Conservation (phyloP, 1,284 basidiomycete species). For the Ustilago trichophora region DNA sequence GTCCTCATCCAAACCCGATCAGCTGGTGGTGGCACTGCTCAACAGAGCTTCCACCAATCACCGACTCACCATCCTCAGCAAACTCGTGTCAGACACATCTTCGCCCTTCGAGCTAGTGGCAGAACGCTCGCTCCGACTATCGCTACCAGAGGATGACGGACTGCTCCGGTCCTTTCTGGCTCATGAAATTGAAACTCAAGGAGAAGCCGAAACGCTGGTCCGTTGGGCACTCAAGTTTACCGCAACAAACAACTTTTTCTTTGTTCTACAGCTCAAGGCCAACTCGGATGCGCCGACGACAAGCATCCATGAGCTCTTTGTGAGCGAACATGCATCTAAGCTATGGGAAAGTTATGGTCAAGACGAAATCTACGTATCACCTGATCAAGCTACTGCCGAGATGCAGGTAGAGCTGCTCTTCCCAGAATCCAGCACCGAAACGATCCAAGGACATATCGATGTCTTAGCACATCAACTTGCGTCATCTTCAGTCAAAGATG, state of each 20-base stretch:
- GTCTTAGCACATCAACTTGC: too few species aligned
- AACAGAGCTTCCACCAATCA: constrained; percentile 30
- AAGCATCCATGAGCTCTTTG: not conserved
- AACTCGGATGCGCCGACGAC: not conserved
- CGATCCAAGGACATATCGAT: too few species aligned
- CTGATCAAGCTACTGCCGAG: constrained; percentile 14
- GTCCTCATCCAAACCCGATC: not conserved
- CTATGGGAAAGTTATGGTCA: constrained; percentile 26
- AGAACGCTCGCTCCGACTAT: constrained; percentile 27
- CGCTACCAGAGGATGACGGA: constrained; percentile 35
- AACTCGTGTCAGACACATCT: not conserved
- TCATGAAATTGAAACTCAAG: constrained; percentile 16
- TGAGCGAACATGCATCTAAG: not conserved
- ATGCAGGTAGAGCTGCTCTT: constrained; percentile 48
- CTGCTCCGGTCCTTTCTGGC: constrained; percentile 47
- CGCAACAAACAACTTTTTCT: constrained; percentile 14
- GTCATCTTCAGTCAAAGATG: too few species aligned
- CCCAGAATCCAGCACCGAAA: too few species aligned
- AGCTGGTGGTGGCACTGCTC: constrained; percentile 12
- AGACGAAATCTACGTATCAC: constrained; percentile 46
- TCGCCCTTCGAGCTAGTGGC: constrained; percentile 36
- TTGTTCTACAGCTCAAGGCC: constrained; percentile 32
- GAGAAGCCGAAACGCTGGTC: constrained; percentile 26
- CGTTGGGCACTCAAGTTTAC: constrained; percentile 47
- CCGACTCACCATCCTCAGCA: constrained; percentile 11